Evolutionary conservation across 495 filamentous ascomycete genomes (phyloP), one percentile per base, ranked within the genome.

Genomic region (Oidiodendron maius): DNA sequence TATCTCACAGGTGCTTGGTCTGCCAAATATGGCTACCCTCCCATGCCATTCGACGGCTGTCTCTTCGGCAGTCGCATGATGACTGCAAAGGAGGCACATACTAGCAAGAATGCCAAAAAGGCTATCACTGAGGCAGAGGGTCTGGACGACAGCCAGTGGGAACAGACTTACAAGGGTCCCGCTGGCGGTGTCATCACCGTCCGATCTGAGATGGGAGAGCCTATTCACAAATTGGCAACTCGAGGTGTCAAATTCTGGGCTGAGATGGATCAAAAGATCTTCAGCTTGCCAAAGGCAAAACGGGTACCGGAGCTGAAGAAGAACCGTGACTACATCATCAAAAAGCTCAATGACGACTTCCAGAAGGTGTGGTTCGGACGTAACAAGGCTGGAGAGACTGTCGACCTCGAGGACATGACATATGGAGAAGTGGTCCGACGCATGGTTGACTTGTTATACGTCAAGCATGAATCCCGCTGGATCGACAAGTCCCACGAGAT

Each of bases 321-420:
- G 70, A 82, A 85, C 58, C 82, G 89, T 20, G 86, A 91, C 34
- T 87, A 96, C 64, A 96, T 98, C 66, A 98, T 97, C 71, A 83
- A 87, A 72, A 95, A 95, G 67, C 82, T 98, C 52, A 97, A 98
- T 56, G 89, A 89, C 58, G 91, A 98, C 67, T 98, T 94, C 71
- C 90, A 96, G 56, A 98, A 98, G 70, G 89, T 95, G 1, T 98
- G 93, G 93, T 98, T 98, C 63, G 93, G 91, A 40, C 81, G 87
- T 52, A 96, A 96, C 66, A 75, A 84, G 56, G 76, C 75, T 24
- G 84, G 87, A 44, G 71, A 95, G 66, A 83, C 86, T 5, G 89
- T 95, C 15, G 93, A 97, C 55, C 81, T 98, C 1, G 91, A 96
- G 64, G 93, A 98, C 58, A 96, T 98, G 93, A 97, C 91, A 4